These are phyloP conservation scores for Xylariaceae sp. DNA, from an alignment of 2,329 filamentous ascomycete genomes.

Conservation along the genomic window DNA sequence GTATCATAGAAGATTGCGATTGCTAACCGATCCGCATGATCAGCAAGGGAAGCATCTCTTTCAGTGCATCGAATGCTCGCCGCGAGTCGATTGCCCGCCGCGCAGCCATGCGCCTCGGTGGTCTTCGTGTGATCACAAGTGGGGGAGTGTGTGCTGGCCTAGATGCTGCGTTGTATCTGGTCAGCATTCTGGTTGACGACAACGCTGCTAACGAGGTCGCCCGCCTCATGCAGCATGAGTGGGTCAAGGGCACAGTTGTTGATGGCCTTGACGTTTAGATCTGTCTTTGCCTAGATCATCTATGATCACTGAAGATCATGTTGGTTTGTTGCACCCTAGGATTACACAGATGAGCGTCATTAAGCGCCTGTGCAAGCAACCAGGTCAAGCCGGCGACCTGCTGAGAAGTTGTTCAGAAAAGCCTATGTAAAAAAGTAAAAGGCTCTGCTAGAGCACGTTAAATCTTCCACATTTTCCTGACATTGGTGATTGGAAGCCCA, in stretches of 20 bases:
- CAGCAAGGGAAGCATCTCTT: conserved; percentile 80
- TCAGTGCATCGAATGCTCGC: conserved; percentile 68
- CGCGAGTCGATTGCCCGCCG: conserved; percentile 79
- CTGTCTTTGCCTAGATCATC: conserved; percentile 13
- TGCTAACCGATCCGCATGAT: conserved; percentile 21
- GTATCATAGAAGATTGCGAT: background rate
- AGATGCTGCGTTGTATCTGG: conserved; percentile 79
- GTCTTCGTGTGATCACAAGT: conserved; percentile 71
- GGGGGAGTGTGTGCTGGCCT: conserved; percentile 76
- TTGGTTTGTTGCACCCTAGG: background rate
- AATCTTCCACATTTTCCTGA: too few relatives aligned
- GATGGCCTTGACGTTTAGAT: conserved; percentile 77
- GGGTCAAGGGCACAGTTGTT: conserved; percentile 81
- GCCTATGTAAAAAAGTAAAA: background rate
- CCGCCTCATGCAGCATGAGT: conserved; percentile 73
- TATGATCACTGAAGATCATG: background rate
- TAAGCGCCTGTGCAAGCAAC: conserved; percentile 1
- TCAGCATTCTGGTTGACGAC: conserved; percentile 76
- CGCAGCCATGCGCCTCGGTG: conserved; percentile 68
- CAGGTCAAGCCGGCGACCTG: conserved; percentile 13
- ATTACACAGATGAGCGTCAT: too few relatives aligned
- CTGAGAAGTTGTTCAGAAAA: conserved; percentile 9
- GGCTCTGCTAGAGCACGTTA: background rate
- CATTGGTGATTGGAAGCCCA: too few relatives aligned
- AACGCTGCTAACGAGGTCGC: conserved; percentile 73